These are phyloP conservation scores for Xylariaceae sp. DNA, from an alignment of 2,329 filamentous ascomycete species.

Conservation along the genomic window DNA sequence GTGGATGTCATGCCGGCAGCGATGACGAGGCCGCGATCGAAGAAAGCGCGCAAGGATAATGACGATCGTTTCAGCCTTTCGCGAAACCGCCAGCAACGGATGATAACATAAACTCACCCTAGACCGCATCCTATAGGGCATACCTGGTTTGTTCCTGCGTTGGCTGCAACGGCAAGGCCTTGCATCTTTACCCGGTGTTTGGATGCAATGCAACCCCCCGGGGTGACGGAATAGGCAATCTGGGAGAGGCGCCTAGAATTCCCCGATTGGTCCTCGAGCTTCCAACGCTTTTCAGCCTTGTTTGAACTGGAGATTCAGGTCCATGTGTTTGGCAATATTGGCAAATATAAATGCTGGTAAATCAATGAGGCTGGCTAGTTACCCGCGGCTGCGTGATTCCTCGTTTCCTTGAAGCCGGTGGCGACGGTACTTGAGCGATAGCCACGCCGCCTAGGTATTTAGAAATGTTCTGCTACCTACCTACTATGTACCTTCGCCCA, in stretches of 20 bases:
- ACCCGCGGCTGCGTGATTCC: conserved; percentile 4
- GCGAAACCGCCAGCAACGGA: not conserved
- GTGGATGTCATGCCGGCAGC: not conserved
- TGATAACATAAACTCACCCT: not conserved
- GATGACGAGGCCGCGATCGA: not conserved
- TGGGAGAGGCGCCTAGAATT: conserved; percentile 9
- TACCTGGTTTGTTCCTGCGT: conserved; percentile 13
- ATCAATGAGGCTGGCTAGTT: conserved; percentile 16
- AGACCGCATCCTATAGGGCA: not conserved
- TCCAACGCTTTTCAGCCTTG: conserved; percentile 14
- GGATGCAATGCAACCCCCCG: conserved; percentile 17
- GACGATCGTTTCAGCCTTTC: not conserved
- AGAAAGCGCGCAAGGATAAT: not conserved
- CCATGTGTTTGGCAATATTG: conserved; percentile 1
- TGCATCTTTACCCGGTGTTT: conserved; percentile 11
- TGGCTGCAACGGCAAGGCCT: conserved; percentile 3
- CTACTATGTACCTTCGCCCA: not conserved
- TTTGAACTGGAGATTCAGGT: not conserved
- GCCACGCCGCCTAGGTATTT: conserved; percentile 7
- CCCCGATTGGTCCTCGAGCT: conserved; percentile 10
- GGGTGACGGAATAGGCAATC: conserved; percentile 4
- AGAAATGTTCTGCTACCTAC: conserved; percentile 1
- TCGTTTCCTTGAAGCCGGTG: conserved; percentile 12
- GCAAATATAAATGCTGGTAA: not conserved
- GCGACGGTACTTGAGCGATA: conserved; percentile 13